A percentile compares a stretch with the other conserved stretches of the same genome.
phyloP scores from a whole-genome alignment of 1,139 yeast species.

The Candida gigantensis region DNA sequence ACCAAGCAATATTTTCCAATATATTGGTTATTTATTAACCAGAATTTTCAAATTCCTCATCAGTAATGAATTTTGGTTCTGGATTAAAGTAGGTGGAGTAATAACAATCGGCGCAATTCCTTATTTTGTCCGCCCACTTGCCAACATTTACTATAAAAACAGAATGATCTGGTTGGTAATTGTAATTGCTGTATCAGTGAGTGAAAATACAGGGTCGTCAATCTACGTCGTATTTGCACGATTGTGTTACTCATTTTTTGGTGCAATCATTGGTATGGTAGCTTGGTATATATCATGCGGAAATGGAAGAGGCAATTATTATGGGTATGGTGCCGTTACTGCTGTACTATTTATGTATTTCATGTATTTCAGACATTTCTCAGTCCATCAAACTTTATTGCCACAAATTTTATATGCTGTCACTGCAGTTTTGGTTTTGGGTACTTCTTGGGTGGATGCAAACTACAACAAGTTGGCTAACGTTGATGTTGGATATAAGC shows the following conservation, averaged over 20 bases:
- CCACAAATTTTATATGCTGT: constrained; percentile 33
- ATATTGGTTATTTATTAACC: constrained; percentile 20
- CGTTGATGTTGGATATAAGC: constrained; percentile 31
- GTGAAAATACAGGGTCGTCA: constrained; percentile 37
- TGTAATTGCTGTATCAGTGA: constrained; percentile 34
- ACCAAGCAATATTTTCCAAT: constrained; percentile 25
- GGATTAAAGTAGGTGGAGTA: constrained; percentile 30
- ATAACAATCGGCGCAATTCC: constrained; percentile 29
- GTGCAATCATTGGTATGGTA: constrained; percentile 34
- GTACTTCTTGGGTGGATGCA: constrained; percentile 37
- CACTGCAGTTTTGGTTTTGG: constrained; percentile 34
- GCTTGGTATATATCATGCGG: constrained; percentile 42
- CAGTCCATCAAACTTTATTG: constrained; percentile 28
- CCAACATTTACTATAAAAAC: constrained; percentile 30
- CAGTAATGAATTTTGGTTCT: constrained; percentile 32
- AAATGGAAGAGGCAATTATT: constrained; percentile 31
- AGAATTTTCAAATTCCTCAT: constrained; percentile 19
- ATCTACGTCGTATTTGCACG: constrained; percentile 30
- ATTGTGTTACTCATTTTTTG: constrained; percentile 30
- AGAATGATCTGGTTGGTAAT: constrained; percentile 37
- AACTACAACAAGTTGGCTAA: constrained; percentile 21
- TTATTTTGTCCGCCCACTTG: constrained; percentile 30
- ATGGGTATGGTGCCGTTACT: constrained; percentile 34
- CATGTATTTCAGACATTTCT: constrained; percentile 33
- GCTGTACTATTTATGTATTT: constrained; percentile 28